These are phyloP conservation scores for Fusarium sp. DNA, from an alignment of 2,329 filamentous ascomycete species.

Conservation along the genomic window DNA sequence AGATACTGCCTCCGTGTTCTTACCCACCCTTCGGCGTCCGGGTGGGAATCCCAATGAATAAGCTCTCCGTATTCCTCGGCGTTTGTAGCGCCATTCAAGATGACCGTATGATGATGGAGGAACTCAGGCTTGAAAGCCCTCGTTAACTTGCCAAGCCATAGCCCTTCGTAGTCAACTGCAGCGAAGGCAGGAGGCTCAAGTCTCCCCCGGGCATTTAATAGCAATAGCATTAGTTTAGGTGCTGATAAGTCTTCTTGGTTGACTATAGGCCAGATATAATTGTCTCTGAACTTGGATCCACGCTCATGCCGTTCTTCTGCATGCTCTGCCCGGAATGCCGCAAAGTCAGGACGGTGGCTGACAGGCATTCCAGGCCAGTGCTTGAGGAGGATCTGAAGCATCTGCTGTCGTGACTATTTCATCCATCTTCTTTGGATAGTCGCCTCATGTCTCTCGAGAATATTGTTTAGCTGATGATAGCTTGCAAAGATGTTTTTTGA, in stretches of 20 bases:
- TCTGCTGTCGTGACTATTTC: conserved; percentile 60
- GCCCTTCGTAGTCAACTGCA: conserved; percentile 51
- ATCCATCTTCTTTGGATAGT: conserved; percentile 63
- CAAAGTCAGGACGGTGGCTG: conserved; percentile 62
- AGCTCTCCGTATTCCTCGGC: conserved; percentile 50
- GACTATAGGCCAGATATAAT: conserved; percentile 58
- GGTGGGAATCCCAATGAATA: conserved; percentile 45
- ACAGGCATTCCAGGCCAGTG: conserved; percentile 60
- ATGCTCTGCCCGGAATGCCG: conserved; percentile 43
- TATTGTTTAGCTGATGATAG: conserved; percentile 25
- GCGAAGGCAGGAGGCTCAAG: conserved; percentile 59
- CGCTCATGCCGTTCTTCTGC: conserved; percentile 3
- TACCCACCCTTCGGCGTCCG: conserved; percentile 51
- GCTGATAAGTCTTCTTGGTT: conserved; percentile 65
- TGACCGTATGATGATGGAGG: conserved; percentile 47
- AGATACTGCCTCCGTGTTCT: conserved; percentile 47
- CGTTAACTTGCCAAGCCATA: conserved; percentile 41
- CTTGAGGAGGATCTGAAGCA: conserved; percentile 55
- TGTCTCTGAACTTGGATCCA: conserved; percentile 41
- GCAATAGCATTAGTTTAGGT: conserved; percentile 54
- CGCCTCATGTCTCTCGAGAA: conserved; percentile 60
- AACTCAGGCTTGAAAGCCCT: conserved; percentile 17
- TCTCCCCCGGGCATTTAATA: conserved; percentile 62
- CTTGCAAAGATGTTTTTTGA: background rate
- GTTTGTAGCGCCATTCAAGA: conserved; percentile 43